A percentile compares a stretch with the other conserved stretches of the same genome.
Conservation (phyloP, 768 basidiomycete species). For the Gautieria morchelliformis region DNA sequence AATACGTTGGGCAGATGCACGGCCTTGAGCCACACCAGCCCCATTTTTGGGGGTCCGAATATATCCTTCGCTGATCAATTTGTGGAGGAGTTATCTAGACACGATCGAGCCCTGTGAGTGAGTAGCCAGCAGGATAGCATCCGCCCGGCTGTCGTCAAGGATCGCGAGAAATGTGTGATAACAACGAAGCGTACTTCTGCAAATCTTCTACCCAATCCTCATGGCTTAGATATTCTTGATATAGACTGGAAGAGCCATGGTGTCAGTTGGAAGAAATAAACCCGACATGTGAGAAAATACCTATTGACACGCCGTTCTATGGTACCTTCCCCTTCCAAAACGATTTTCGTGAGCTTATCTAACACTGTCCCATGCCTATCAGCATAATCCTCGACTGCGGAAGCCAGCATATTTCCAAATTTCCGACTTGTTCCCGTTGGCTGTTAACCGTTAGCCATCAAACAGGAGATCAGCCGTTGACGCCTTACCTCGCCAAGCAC, state of each 20-base stretch:
- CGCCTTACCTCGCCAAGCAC: constrained; percentile 58
- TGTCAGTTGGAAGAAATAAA: background rate
- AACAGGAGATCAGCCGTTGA: constrained; percentile 7
- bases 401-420: constrained; percentile 72
- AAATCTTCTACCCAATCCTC: constrained; percentile 15
- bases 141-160: background rate
- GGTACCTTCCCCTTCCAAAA: constrained; percentile 91
- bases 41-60: constrained; percentile 40
- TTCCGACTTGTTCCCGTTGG: constrained; percentile 81
- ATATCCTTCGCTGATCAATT: constrained; percentile 72
- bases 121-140: constrained; percentile 65
- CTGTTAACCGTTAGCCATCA: constrained; percentile 25
- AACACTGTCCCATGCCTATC: constrained; percentile 40
- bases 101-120: constrained; percentile 94
- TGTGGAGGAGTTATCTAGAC: constrained; percentile 80
- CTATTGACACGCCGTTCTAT: constrained; percentile 65
- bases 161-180: background rate
- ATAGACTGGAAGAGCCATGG: constrained; percentile 17
- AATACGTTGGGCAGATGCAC: constrained; percentile 42
- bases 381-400: constrained; percentile 64
- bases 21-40: constrained; percentile 8
- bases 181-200: constrained; percentile 38
- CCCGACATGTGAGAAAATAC: constrained; percentile 14
- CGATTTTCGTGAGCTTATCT: constrained; percentile 74
- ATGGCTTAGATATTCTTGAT: constrained; percentile 24